Base-by-base conservation (phyloP, 2,329 filamentous ascomycete genomes). In the Trichophyton simii region DNA sequence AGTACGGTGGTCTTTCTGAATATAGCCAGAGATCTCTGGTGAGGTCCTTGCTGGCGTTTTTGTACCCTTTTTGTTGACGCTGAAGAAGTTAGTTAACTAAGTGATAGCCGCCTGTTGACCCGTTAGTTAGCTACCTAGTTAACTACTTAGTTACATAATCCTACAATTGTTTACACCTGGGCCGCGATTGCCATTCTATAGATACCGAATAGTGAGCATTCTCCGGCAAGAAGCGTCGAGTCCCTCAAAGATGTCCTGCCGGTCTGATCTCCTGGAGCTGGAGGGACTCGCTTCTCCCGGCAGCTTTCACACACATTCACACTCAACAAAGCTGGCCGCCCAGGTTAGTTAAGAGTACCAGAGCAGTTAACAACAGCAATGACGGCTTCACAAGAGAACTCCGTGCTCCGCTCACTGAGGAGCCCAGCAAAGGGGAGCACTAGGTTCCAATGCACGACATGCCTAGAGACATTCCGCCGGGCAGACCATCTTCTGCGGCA, bases 401-500 rank as follows among this genome's bases (percentile, higher is more conserved):
- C 41, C 7, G 41, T 44, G n/a, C 41, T 44, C n/a, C 41, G 41
- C 18, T 44, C 41, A 7, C 41, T n/a, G 50, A 34, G 28, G 9
- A 54, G 22, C 15, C 58, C 61, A 41, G 50, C 59, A 44, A 63
- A 59, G 55, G 61, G 60, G 31, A 46, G 41, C 41, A 63, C 28
- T 28, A 41, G 62, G 58, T 63, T 63, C 25, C 42, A 61, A 28
- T 78, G 76, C 66, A 75, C 76, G 68, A 77, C 77, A 64, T 78
- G 76, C 68, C 75, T 75, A 65, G 70, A 75, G 64, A 73, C 75
- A 41, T 78, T 78, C 67, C 76, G 76, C 60, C 73, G 77, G 61
- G 67, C 78, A 63, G 77, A 79, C 68, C 77, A 79, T 71, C 75
- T 79, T 67, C 77, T 78, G 72, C 72, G 77, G 66, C 77, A 79